Evolutionary conservation across 768 basidiomycete species (phyloP).

Genomic region (Daedaleopsis nitida): DNA sequence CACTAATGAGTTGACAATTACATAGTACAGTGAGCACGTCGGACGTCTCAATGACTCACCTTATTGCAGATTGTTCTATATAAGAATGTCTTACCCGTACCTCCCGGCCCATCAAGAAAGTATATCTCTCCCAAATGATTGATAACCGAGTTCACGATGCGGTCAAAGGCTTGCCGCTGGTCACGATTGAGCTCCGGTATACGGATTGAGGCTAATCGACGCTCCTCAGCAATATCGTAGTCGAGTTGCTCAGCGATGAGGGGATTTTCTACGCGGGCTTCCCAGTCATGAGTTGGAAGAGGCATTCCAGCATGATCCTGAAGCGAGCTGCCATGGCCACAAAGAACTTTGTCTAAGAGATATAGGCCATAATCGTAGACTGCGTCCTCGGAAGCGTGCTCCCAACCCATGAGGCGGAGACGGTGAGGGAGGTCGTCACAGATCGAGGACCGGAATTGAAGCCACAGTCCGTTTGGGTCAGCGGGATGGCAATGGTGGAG

Average conservation of each 20-base stretch:
- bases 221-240: slow-evolving; percentile 24
- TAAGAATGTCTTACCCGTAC: slow-evolving; percentile 15
- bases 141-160: background rate
- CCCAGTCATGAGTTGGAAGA: slow-evolving; percentile 30
- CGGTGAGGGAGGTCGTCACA: slow-evolving; percentile 42
- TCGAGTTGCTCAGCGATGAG: slow-evolving; percentile 36
- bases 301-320: slow-evolving; percentile 36
- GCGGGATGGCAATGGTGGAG: slow-evolving; percentile 34
- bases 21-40: too few relatives aligned
- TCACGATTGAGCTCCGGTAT: background rate
- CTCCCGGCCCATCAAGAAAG: background rate
- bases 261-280: slow-evolving; percentile 20
- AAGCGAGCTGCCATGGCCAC: slow-evolving; percentile 26
- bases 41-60: too few relatives aligned
- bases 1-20: too few relatives aligned
- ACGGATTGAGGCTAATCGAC: background rate
- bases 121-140: background rate
- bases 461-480: slow-evolving; percentile 42
- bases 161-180: background rate
- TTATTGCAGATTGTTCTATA: slow-evolving; percentile 26
- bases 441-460: slow-evolving; percentile 34
- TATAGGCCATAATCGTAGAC: slow-evolving; percentile 45
- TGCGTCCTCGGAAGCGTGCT: slow-evolving; percentile 32
- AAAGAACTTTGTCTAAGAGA: slow-evolving; percentile 36
- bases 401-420: slow-evolving; percentile 19